phyloP scores from a whole-genome alignment of 1,139 yeast genomes.

The Pichia inconspicua region DNA sequence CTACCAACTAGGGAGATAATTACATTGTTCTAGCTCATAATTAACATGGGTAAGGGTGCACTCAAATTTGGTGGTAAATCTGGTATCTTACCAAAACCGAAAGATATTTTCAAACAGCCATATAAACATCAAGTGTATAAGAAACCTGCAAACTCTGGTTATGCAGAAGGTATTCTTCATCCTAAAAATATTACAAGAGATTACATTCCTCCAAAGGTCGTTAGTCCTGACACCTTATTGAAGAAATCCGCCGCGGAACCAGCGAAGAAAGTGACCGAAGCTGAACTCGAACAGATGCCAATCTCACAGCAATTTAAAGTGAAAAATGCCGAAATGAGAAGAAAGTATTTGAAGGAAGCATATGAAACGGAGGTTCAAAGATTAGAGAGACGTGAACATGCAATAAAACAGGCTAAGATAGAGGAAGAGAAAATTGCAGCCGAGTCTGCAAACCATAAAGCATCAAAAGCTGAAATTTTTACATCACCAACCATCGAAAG shows the following conservation, averaged over 20 bases:
- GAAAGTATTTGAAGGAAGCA: conserved; percentile 62
- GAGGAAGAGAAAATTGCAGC: conserved; percentile 30
- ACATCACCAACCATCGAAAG: conserved; percentile 78
- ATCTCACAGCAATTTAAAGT: conserved; percentile 46
- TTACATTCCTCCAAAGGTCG: conserved; percentile 45
- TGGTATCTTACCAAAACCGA: conserved; percentile 72
- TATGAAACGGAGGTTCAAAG: conserved; percentile 53
- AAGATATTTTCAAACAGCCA: conserved; percentile 64
- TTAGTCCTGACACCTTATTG: conserved; percentile 32
- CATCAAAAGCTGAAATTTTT: conserved; percentile 48
- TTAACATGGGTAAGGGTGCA: conserved; percentile 42
- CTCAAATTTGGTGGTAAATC: conserved; percentile 59
- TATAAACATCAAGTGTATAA: conserved; percentile 48
- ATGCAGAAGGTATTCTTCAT: conserved; percentile 65
- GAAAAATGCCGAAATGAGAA: conserved; percentile 61
- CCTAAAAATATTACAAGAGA: conserved; percentile 61
- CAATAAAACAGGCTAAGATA: conserved; percentile 26
- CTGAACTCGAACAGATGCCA: conserved; percentile 32
- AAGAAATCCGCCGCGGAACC: conserved; percentile 31
- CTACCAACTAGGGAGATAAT: too few species aligned
- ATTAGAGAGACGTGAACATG: conserved; percentile 35
- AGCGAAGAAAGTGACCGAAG: conserved; percentile 26
- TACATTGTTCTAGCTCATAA: background rate
- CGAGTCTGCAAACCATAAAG: conserved; percentile 30
- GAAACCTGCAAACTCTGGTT: conserved; percentile 51